Conservation (phyloP, 2,329 filamentous ascomycete genomes). For the Penicillium polonicum region DNA sequence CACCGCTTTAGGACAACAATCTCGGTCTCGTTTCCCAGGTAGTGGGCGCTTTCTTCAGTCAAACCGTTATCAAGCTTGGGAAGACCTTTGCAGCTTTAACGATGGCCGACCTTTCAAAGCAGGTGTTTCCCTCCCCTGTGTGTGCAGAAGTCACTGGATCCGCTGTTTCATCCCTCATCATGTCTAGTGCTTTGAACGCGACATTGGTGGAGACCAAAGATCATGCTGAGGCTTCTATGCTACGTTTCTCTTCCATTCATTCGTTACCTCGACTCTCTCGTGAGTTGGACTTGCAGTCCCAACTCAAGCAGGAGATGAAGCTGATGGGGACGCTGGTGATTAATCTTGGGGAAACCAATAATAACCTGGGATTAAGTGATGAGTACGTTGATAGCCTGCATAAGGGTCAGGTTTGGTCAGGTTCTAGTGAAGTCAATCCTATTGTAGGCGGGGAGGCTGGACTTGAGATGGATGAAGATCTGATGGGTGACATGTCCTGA, state of each 20-base stretch:
- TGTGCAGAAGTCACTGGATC: slow-evolving; percentile 32
- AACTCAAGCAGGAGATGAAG: slow-evolving; percentile 51
- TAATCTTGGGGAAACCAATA: slow-evolving; percentile 55
- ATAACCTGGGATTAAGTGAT: slow-evolving; percentile 56
- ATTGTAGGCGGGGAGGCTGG: slow-evolving; percentile 14
- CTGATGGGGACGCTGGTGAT: slow-evolving; percentile 53
- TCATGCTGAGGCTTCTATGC: slow-evolving; percentile 44
- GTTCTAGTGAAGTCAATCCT: slow-evolving; percentile 19
- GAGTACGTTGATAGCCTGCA: slow-evolving; percentile 58
- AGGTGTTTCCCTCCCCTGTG: slow-evolving; percentile 30
- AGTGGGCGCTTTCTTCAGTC: slow-evolving; percentile 68
- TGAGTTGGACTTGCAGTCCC: slow-evolving; percentile 39
- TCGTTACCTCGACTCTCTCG: slow-evolving; percentile 35
- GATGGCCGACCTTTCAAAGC: slow-evolving; percentile 48
- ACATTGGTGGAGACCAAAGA: slow-evolving; percentile 47
- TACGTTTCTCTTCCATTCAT: slow-evolving; percentile 51
- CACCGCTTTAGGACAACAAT: slow-evolving; percentile 64
- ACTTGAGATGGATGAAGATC: slow-evolving; percentile 40
- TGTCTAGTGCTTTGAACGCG: slow-evolving; percentile 52
- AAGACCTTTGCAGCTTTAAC: slow-evolving; percentile 67
- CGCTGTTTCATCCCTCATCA: slow-evolving; percentile 49
- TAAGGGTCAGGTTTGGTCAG: slow-evolving; percentile 45
- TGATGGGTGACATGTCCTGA: slow-evolving; percentile 40
- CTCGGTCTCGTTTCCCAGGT: slow-evolving; percentile 68
- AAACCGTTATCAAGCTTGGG: slow-evolving; percentile 71